A percentile compares a stretch with the other conserved stretches of the same genome.
These are phyloP conservation scores for Leccinellum rugosiceps DNA, from an alignment of 768 basidiomycete genomes.

Conservation along the genomic window DNA sequence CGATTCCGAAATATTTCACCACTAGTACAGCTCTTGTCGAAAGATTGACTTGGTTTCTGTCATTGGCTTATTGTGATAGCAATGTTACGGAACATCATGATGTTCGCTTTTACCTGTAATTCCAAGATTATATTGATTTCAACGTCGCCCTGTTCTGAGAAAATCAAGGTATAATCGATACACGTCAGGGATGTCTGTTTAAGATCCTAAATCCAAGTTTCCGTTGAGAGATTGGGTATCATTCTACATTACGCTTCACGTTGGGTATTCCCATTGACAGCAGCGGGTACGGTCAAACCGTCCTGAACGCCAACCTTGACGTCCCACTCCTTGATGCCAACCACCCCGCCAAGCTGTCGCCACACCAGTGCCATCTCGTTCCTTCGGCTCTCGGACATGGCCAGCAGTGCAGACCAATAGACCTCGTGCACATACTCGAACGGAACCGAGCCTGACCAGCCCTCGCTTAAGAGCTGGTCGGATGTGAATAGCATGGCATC, in stretches of 20 bases:
- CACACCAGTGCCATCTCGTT: slow-evolving; percentile 56
- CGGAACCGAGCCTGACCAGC: slow-evolving; percentile 65
- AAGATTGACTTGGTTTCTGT: too few relatives aligned
- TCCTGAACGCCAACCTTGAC: slow-evolving; percentile 46
- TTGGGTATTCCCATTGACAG: slow-evolving; percentile 1
- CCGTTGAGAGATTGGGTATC: not conserved
- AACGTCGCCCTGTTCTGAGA: too few relatives aligned
- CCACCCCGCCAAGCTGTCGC: slow-evolving; percentile 60
- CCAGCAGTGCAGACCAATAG: slow-evolving; percentile 69
- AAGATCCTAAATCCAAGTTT: not conserved
- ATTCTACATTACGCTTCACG: slow-evolving; percentile 10
- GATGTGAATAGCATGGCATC: slow-evolving; percentile 50
- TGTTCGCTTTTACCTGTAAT: too few relatives aligned
- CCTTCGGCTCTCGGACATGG: slow-evolving; percentile 50
- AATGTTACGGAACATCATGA: too few relatives aligned
- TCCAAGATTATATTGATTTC: too few relatives aligned
- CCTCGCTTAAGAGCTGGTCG: slow-evolving; percentile 65
- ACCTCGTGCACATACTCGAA: slow-evolving; percentile 72
- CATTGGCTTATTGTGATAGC: too few relatives aligned
- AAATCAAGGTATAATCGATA: not conserved
- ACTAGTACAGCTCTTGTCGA: too few relatives aligned
- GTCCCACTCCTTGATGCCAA: slow-evolving; percentile 80
- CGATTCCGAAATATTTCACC: too few relatives aligned
- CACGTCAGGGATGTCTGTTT: not conserved
- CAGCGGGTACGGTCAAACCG: not conserved